Percentiles rank a stretch among this genome's conserved stretches.
These are phyloP conservation scores for Ceriops zippeliana DNA, from an alignment of 345 rosid species.

Conservation along the genomic window DNA sequence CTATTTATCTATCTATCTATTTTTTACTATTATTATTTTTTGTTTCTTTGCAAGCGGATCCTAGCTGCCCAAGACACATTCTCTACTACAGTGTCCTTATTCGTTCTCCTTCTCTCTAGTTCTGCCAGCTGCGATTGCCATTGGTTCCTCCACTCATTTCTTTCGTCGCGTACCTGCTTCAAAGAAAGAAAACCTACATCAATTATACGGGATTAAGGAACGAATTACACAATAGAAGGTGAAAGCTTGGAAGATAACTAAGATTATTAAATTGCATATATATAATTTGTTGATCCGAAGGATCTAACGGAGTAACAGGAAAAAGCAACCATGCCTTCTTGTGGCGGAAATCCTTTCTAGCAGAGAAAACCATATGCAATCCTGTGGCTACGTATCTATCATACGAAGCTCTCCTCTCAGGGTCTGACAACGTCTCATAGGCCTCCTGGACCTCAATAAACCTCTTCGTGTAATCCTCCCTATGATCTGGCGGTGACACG, in stretches of 20 bases:
- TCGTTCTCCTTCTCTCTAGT: not conserved
- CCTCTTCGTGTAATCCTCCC: not conserved
- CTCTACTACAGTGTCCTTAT: not conserved
- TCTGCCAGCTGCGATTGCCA: not conserved
- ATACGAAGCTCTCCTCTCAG: constrained; percentile 2
- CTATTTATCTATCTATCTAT: too few species aligned
- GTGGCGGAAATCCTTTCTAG: not conserved
- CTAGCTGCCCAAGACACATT: not conserved
- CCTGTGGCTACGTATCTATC: not conserved
- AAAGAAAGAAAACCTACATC: not conserved
- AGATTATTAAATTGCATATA: too few species aligned
- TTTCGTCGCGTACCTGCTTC: not conserved
- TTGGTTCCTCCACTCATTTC: not conserved
- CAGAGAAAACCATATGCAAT: constrained; percentile 5
- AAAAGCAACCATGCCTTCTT: not conserved
- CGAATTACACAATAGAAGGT: too few species aligned
- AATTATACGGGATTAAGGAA: not conserved
- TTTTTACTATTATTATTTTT: not conserved
- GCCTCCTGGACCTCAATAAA: constrained; percentile 1
- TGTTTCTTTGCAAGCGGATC: not conserved
- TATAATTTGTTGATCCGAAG: not conserved
- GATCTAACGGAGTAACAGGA: too few species aligned
- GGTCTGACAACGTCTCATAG: not conserved
- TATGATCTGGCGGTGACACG: not conserved
- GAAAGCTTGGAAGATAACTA: too few species aligned